Base-by-base conservation (phyloP, 2,329 filamentous ascomycete species). In the Epichloe elymi region DNA sequence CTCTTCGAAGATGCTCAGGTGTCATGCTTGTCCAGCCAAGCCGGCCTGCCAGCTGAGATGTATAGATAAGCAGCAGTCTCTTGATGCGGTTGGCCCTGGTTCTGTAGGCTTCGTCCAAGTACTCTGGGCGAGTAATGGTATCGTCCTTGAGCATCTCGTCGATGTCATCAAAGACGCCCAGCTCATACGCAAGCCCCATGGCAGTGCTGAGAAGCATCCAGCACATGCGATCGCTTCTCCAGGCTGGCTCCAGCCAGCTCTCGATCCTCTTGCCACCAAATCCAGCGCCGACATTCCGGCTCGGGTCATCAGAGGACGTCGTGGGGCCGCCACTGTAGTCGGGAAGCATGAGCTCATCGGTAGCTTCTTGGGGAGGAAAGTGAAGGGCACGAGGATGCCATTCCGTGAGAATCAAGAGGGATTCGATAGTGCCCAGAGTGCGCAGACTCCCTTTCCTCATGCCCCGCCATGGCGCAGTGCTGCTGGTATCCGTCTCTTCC, bases 121-220 rank as follows among this genome's bases (percentile, higher is more conserved):
- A 84, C 61, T 84, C 79, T 4, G 79, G 79, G 35, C 79, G 72
- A 15, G 75, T 75, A 56, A 82, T 80, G 54, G 76, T 71, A 53
- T 77, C 72, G 48, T 79, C 72, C 53, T 75, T 76, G 51, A 83
- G 67, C 59, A 81, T 63, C 59, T 90, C 86, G 52, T 86, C 88
- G 56, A 90, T 88, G 53, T 90, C 82, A 58, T 97, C 93, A 59
- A 97, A 98, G 2, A 98, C 88, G 11, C 93, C 93, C 35, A 98
- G 80, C 66, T 98, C 93, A 58, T 95, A 95, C 0, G 87, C 88
- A 38, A 97, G 73, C 1, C 89, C 86, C 72, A 91, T 86, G 14
- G 88, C 89, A 38, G 89, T 94, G 61, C 88, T 94, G 33, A 97
- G 76, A 14, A 97, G 73, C 88, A 96, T 96, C 91, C 91, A 96